Base-by-base conservation (phyloP, 2,329 filamentous ascomycete species). In the Claviceps arundinis region DNA sequence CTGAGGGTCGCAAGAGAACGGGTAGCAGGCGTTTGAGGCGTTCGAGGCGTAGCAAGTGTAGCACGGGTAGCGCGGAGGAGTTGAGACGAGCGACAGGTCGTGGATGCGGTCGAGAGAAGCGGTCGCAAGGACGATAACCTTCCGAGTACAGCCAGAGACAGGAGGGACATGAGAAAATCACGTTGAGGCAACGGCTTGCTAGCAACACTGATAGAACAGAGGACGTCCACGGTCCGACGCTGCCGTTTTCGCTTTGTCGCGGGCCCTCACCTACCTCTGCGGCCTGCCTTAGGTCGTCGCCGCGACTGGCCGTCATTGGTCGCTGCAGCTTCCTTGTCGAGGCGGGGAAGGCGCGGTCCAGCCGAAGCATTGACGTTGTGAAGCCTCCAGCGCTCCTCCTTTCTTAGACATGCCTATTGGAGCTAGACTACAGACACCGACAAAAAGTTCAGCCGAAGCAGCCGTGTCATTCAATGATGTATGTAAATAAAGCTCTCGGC, bases 81-180 rank as follows among this genome's bases (percentile, higher is more conserved):
- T 37, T 60, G 42, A 50, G 55, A 53, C 52, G 57, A 60, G 51
- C 55, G 60, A 41, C 56, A 52, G 49, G 56, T 51, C 26, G 55
- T 46, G 5, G 56, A 58, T 40, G 56, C 24, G n/a, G 51, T 60
- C 59, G 51, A 65, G 58, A 55, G 37, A 24, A 62, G 57, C 59
- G 59, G 55, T 62, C 66, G 65, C 55, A 61, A 47, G 17, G 60
- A 64, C 58, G 65, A 61, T 54, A 67, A 58, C 61, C 66, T 68
- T 61, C 60, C 62, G 55, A 65, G 58, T 59, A 65, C 59, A 55
- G 67, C 60, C 61, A 61, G 62, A 57, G 63, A 60, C 56, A 61
- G 56, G 64, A 67, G 60, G 62, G 64, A 55, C 64, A 69, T 68
- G 53, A 59, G 52, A 22, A 34, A 38, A 34, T 24, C 46, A n/a